Evolutionary conservation across 129 eudicot species (phyloP).

Genomic region (Solidago caesia): DNA sequence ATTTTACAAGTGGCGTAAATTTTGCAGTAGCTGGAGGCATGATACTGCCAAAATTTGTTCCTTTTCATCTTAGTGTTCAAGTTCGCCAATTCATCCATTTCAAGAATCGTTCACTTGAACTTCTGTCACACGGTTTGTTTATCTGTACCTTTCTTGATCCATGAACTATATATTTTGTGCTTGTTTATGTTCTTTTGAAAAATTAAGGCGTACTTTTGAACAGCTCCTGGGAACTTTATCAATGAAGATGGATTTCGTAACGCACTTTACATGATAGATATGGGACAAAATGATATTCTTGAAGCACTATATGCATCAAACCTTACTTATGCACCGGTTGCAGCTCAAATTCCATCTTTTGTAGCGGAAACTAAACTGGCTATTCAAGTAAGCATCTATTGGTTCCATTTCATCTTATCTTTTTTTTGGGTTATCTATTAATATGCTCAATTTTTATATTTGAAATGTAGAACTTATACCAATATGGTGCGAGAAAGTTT

Average conservation of each 20-base stretch:
- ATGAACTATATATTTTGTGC: not conserved
- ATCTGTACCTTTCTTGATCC: not conserved
- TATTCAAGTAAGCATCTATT: constrained; percentile 34
- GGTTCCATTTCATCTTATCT: not conserved
- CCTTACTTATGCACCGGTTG: constrained; percentile 41
- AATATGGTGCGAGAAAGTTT: constrained; percentile 37
- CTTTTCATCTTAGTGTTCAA: constrained; percentile 38
- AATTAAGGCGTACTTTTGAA: not conserved
- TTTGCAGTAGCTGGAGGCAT: constrained; percentile 46
- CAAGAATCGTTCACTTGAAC: constrained; percentile 35
- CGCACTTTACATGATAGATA: constrained; percentile 40
- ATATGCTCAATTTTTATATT: not conserved
- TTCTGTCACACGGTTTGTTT: constrained; percentile 20
- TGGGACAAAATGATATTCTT: constrained; percentile 38
- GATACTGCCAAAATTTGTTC: constrained; percentile 34
- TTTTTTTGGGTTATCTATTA: not conserved
- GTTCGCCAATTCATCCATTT: constrained; percentile 37
- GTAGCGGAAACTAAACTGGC: constrained; percentile 40
- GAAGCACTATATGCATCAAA: constrained; percentile 39
- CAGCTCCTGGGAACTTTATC: constrained; percentile 32
- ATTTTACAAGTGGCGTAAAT: constrained; percentile 42
- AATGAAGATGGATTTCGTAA: constrained; percentile 30
- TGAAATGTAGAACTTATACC: constrained; percentile 31
- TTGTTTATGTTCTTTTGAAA: not conserved
- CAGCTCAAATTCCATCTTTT: constrained; percentile 39